These are phyloP conservation scores for Nemania serpens DNA, from an alignment of 2,329 filamentous ascomycete genomes.

Conservation along the genomic window DNA sequence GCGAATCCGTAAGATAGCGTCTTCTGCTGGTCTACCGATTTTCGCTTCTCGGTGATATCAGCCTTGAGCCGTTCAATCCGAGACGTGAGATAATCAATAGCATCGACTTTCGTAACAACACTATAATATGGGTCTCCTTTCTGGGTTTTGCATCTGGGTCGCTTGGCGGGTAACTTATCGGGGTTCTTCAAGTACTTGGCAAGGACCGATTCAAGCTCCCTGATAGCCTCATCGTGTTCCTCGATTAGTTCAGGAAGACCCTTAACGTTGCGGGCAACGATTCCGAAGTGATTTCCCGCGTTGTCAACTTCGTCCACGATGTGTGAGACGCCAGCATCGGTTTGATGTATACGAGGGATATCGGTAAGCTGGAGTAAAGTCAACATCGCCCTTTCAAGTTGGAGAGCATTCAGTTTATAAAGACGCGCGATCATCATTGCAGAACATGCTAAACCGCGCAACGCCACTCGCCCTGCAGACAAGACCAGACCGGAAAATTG, in stretches of 20 bases:
- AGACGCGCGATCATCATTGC: background rate
- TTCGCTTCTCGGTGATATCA: conserved; percentile 79
- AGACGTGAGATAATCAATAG: conserved; percentile 86
- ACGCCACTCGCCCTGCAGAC: background rate
- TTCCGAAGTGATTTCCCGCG: conserved; percentile 39
- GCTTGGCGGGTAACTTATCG: conserved; percentile 70
- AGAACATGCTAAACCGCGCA: background rate
- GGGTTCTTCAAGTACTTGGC: conserved; percentile 90
- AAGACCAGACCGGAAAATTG: background rate
- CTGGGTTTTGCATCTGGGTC: conserved; percentile 77
- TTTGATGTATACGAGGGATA: conserved; percentile 72
- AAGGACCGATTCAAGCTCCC: conserved; percentile 77
- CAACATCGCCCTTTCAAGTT: background rate
- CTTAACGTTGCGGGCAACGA: conserved; percentile 87
- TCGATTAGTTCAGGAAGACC: conserved; percentile 82
- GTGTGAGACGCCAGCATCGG: conserved; percentile 81
- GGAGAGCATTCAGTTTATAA: background rate
- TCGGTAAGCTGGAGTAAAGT: conserved; percentile 71
- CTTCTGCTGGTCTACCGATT: conserved; percentile 80
- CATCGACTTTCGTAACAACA: conserved; percentile 76
- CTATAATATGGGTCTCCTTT: conserved; percentile 72
- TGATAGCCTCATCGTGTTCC: conserved; percentile 78
- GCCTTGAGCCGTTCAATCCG: conserved; percentile 80
- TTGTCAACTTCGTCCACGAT: conserved; percentile 47
- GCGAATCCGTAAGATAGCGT: conserved; percentile 93